Base-by-base conservation (phyloP, 2,329 filamentous ascomycete species). In the Claviceps monticola region DNA sequence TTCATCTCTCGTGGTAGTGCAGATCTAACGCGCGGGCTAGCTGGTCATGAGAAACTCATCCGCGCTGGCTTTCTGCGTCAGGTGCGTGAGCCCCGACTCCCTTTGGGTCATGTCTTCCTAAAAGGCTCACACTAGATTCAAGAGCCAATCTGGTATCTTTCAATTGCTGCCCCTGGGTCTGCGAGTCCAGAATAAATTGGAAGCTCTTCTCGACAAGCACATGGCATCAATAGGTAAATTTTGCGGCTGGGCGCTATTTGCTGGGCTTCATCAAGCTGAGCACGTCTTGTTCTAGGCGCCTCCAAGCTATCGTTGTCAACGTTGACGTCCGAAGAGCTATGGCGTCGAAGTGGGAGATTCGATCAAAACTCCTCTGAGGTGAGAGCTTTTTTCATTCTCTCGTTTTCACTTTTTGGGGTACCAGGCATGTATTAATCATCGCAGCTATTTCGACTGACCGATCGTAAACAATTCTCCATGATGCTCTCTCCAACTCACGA, bases 401-500 rank as follows among this genome's bases (percentile, higher is more conserved):
- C 11, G 13, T 23, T 42, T 16, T 23, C 2, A 23, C 6, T 43
- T 43, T 21, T 43, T 43, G 9, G 11, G 19, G 17, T 23, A 13
- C 17, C 48, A 23, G 26, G n/a, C 52, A 51, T 43, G 45, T 26
- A n/a, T 61, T 68, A 45, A 68, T 50, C 44, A 34, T 46, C 5
- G 11, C 60, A 93, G 83, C 76, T 96, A 19, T 91, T 96, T 59
- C 80, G 79, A 43, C 79, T 97, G 46, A 69, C 76, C 45, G 93
- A 97, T 66, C 80, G 93, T 52, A 93, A 86, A 66, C 79, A 85
- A 6, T 72, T 77, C 1, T 74, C 78, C 4, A 87, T 87, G 55
- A 74, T 98, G 34, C 76, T 98, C 4, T 84, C 89, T 1, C 93
- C 93, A 1, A 98, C 93, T 0, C 93, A 98, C 56, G 93, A 98